Base-by-base conservation (phyloP, 805 yeast species). In the Kockiozyma suomiensis region DNA sequence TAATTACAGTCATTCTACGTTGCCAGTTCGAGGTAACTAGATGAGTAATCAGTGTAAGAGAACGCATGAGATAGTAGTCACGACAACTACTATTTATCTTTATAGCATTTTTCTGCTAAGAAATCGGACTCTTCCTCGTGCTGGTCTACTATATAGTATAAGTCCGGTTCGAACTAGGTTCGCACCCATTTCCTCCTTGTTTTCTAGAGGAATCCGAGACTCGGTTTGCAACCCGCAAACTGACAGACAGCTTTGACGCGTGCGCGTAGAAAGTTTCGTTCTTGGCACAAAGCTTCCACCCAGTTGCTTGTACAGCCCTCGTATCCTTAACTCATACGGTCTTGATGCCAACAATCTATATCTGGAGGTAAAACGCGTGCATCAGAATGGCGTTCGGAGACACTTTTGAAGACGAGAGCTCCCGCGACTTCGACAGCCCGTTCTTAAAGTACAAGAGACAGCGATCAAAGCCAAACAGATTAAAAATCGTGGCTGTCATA, bases 361-460 rank as follows among this genome's bases (percentile, higher is more conserved):
- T 17, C 17, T 15, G 26, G 10, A 12, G 48, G 13, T 49, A 49
- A 21, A 32, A 17, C 23, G 25, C 6, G 53, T 25, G 7, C 33
- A 6, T 41, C 4, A 43, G 13, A 38, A 52, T 52, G 56, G 56
- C 56, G 21, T 52, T 52, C 17, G 56, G 50, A 19, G 58, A 54
- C 52, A 25, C 48, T n/a, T 48, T 41, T 26, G 58, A 48, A 26
- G 53, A 48, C 58, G 54, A 30, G 10, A 38, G 38, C 50, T 7
- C n/a, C 21, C 35, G 32, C 37, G 66, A 62, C 54, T 56, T 41
- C 35, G 66, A 62, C 41, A 60, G 65, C 37, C 66, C 66, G 23
- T 62, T 62, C 35, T 56, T 62, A 17, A 62, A 62, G 30, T 62
- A 62, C 57, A 62, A 60, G 37, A 50, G 65, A 21, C 58, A 62